Evolutionary conservation across 345 rosid species (phyloP).

Genomic region (Hirschfeldia incana): DNA sequence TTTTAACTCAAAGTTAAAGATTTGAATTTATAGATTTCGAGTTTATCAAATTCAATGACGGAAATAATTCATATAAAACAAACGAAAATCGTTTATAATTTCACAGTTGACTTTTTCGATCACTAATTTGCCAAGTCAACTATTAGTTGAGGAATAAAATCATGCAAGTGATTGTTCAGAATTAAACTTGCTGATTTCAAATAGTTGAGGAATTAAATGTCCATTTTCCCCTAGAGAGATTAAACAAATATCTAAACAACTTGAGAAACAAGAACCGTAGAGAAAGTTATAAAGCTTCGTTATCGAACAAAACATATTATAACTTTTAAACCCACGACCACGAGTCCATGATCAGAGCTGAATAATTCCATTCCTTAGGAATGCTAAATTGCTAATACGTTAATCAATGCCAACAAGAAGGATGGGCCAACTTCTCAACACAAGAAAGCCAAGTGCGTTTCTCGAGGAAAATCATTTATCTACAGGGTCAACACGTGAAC

Average conservation of each 20-base stretch:
- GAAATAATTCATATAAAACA: too few relatives aligned
- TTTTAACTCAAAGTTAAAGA: too few relatives aligned
- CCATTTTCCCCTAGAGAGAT: neutral
- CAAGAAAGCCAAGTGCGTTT: slow-evolving; percentile 2
- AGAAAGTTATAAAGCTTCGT: neutral
- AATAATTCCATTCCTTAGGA: neutral
- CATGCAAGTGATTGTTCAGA: too few relatives aligned
- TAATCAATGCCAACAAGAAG: neutral
- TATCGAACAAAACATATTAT: neutral
- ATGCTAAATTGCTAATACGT: neutral
- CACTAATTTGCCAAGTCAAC: too few relatives aligned
- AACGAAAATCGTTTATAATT: too few relatives aligned
- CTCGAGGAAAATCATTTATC: slow-evolving; percentile 5
- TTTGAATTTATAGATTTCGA: too few relatives aligned
- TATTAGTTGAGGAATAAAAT: too few relatives aligned
- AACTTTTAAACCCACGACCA: neutral
- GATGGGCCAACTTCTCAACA: slow-evolving; percentile 12
- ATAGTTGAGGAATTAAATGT: too few relatives aligned
- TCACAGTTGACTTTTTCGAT: too few relatives aligned
- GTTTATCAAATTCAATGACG: too few relatives aligned
- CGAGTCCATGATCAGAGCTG: neutral
- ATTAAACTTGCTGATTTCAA: too few relatives aligned
- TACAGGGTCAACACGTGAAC: slow-evolving; percentile 22
- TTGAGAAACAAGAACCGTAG: neutral
- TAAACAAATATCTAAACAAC: neutral